Percentiles rank a stretch among this genome's conserved stretches.
phyloP scores from a whole-genome alignment of 768 basidiomycete genomes.

The Suillus variegatus region DNA sequence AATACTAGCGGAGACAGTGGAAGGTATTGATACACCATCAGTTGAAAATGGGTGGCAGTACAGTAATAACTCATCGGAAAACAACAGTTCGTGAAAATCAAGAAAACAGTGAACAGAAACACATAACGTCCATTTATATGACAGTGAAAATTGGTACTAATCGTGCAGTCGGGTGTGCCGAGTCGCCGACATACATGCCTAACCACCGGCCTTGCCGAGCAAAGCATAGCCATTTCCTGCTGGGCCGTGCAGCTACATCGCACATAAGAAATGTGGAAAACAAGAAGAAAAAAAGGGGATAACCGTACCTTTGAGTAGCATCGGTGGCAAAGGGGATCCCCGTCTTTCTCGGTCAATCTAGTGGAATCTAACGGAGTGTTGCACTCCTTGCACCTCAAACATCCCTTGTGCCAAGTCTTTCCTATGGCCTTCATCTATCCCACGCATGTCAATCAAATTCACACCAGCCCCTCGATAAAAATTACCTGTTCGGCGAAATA shows the following conservation, averaged over 20 bases:
- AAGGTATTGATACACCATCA: conserved; percentile 1
- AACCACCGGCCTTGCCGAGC: conserved; percentile 52
- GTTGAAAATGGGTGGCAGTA: background rate
- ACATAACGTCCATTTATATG: background rate
- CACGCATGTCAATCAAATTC: conserved; percentile 10
- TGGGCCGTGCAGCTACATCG: conserved; percentile 64
- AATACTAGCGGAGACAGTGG: background rate
- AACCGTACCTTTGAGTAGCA: conserved; percentile 67
- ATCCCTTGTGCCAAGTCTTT: conserved; percentile 78
- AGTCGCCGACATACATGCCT: background rate
- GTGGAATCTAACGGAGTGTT: conserved; percentile 68
- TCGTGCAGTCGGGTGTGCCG: background rate
- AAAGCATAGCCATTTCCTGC: conserved; percentile 78
- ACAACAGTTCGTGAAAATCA: background rate
- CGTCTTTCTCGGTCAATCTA: conserved; percentile 75
- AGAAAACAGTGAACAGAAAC: background rate
- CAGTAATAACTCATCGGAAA: background rate
- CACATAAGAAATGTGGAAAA: conserved; percentile 3
- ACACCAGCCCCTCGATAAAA: background rate
- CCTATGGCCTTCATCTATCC: conserved; percentile 75
- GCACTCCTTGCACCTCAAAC: conserved; percentile 77
- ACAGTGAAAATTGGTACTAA: background rate
- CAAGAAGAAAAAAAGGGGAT: background rate
- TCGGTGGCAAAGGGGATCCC: conserved; percentile 64
- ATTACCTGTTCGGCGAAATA: conserved; percentile 84